Base-by-base conservation (phyloP, 352 stramenopile species). In the Phytophthora capsici region DNA sequence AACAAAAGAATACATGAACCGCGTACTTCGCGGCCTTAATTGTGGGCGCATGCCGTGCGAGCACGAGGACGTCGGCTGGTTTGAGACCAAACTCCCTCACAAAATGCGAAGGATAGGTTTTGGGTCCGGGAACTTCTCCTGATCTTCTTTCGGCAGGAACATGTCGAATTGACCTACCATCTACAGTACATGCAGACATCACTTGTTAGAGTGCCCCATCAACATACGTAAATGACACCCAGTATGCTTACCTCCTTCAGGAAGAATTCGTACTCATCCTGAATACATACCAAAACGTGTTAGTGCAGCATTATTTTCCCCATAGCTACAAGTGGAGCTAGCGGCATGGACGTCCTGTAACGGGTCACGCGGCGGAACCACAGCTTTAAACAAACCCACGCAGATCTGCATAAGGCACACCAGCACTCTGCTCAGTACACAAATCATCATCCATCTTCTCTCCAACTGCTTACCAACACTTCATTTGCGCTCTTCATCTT, bases 401-500 rank as follows among this genome's bases (percentile, higher is more conserved):
- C 36, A 87, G 65, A 13, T 72, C 71, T 9, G 79, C 70, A 50
- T 93, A 93, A 51, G 77, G 89, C 84, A 36, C 28, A 48, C 17
- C 19, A 63, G 22, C 22, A 37, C 17, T 7, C 25, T 20, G 23
- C 6, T 58, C 13, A 41, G n/a, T 12, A 17, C n/a, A 50, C n/a
- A 45, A 30, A 22, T 26, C 26, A 49, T 28, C 5, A 41, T 1
- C 17, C 49, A 13, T 2, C 36, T 20, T 3, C n/a, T 6, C 17
- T 28, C 7, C n/a, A 28, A 78, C 4, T 10, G 50, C 55, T 16
- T 68, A 92, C 81, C 71, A 91, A 64, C 32, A 90, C 49, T 71
- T 91, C 82, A 57, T 93, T 91, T 16, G 82, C 68, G 49, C 84
- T n/a, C 82, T 7, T 86, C 69, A 54, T 91, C n/a, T n/a, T 88